Base-by-base conservation (phyloP, 75 land plant species). In the Sequoiadendron giganteum region DNA sequence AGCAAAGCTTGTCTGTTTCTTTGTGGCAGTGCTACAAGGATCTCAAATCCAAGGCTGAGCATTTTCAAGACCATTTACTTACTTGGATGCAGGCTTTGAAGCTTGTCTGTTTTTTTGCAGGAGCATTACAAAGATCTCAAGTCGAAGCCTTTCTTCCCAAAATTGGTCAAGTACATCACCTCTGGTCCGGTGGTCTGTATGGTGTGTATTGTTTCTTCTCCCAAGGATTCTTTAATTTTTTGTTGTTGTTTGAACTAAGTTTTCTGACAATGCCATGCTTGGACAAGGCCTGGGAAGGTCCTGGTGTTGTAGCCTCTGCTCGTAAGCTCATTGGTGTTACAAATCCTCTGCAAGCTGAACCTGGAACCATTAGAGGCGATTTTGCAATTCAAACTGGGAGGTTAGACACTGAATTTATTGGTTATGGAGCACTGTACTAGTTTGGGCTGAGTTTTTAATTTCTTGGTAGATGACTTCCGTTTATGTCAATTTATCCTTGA, bases 111-210 rank as follows among this genome's bases (percentile, higher is more conserved):
- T 45, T 47, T 54, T 82, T 90, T 89, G 34, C 93, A 98, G 99
- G 96, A 97, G 89, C 99, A 98, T 90, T 98, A 98, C 90, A 93
- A 91, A 45, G 99, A 97, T 86, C 94, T 98, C 52, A 95, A 92
- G 87, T 87, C 90, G 36, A 96, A 94, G 85, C 87, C 97, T 32
- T 98, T 98, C 89, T 98, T 90, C 87, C 94, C 95, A 32, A 94
- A 91, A 70, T 88, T 98, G 84, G 96, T 95, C 32, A 87, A 95
- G 32, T 98, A 97, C 86, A 96, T 98, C 19, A 97, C 96, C 19
- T 98, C 99, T 43, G 99, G 99, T n/a, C 99, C 99, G 7, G 99
- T 98, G 90, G 99, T 98, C 52, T 96, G 99, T 85, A 96, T 98
- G 99, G 99, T 98, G 94, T 75, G 90, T 78, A 30, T 48, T 83